These are phyloP conservation scores for Pseudopithomyces chartarum DNA, from an alignment of 2,329 filamentous ascomycete genomes.

Conservation along the genomic window DNA sequence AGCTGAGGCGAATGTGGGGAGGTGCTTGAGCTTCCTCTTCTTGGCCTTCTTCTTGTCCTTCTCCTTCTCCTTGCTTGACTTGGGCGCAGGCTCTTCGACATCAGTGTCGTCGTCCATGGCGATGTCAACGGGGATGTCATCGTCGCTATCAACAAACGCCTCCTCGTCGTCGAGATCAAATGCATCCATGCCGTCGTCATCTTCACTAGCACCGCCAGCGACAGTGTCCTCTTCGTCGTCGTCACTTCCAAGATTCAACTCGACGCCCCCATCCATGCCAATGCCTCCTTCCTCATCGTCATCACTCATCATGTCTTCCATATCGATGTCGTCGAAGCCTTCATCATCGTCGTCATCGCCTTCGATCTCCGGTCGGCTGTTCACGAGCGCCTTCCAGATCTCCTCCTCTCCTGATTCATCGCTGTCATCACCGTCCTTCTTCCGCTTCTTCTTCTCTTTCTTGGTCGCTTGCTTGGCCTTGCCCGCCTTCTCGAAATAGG, in stretches of 20 bases:
- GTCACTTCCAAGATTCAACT: slow-evolving; percentile 54
- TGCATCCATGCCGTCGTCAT: slow-evolving; percentile 48
- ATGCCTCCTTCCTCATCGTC: slow-evolving; percentile 53
- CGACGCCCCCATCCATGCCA: slow-evolving; percentile 47
- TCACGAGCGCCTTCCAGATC: slow-evolving; percentile 89
- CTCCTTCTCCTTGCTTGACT: slow-evolving; percentile 41
- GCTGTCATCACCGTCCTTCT: slow-evolving; percentile 47
- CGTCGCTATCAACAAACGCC: slow-evolving; percentile 60
- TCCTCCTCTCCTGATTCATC: slow-evolving; percentile 72
- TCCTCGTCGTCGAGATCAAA: slow-evolving; percentile 58
- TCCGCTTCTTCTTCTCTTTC: slow-evolving; percentile 58
- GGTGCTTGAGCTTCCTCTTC: slow-evolving; percentile 81
- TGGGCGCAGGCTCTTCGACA: slow-evolving; percentile 49
- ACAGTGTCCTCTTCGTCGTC: slow-evolving; percentile 54
- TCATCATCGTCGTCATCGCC: slow-evolving; percentile 65
- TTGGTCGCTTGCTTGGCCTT: slow-evolving; percentile 61
- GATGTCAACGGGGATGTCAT: slow-evolving; percentile 58
- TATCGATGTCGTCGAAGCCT: slow-evolving; percentile 59
- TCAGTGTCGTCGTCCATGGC: slow-evolving; percentile 48
- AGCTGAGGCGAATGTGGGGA: slow-evolving; percentile 90
- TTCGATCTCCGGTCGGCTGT: slow-evolving; percentile 77
- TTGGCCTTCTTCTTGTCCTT: slow-evolving; percentile 58
- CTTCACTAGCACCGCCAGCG: slow-evolving; percentile 38
- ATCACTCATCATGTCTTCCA: slow-evolving; percentile 50
- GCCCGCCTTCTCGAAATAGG: slow-evolving; percentile 80